A percentile compares a stretch with the other conserved stretches of the same genome.
These are phyloP conservation scores for Yarrowia hollandica DNA, from an alignment of 805 yeast genomes.

Conservation along the genomic window DNA sequence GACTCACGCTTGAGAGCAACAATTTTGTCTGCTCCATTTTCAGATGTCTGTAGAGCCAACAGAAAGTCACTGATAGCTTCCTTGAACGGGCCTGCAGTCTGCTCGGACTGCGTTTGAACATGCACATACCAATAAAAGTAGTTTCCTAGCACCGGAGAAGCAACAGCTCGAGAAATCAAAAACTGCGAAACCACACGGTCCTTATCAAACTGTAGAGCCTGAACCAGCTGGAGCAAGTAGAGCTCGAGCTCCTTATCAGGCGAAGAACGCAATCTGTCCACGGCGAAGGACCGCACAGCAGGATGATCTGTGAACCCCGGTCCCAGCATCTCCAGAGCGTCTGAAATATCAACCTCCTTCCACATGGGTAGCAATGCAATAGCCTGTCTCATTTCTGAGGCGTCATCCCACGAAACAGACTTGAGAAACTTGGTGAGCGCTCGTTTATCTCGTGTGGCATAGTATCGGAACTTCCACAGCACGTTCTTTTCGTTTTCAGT, in stretches of 20 bases:
- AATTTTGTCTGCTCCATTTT: conserved; percentile 40
- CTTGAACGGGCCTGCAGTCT: conserved; percentile 45
- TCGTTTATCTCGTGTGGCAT: conserved; percentile 63
- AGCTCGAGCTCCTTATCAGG: conserved; percentile 76
- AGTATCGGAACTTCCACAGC: conserved; percentile 89
- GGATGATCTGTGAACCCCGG: conserved; percentile 65
- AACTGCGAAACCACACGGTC: conserved; percentile 50
- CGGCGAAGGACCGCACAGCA: conserved; percentile 82
- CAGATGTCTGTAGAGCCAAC: conserved; percentile 40
- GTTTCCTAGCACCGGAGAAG: conserved; percentile 69
- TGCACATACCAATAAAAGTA: conserved; percentile 89
- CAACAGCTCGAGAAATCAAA: conserved; percentile 67
- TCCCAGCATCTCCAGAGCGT: conserved; percentile 82
- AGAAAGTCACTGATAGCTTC: conserved; percentile 52
- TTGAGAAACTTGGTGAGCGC: conserved; percentile 80
- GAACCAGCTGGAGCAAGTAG: conserved; percentile 85
- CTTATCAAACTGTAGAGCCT: conserved; percentile 79
- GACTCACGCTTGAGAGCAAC: conserved; percentile 57
- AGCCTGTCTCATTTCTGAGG: conserved; percentile 75
- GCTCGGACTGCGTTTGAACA: conserved; percentile 75
- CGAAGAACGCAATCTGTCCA: conserved; percentile 74
- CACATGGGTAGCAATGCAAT: conserved; percentile 67
- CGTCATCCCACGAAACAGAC: conserved; percentile 86
- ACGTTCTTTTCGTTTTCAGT: conserved; percentile 80
- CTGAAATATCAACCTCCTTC: conserved; percentile 78